Evolutionary conservation across 1,284 basidiomycete species (phyloP).

Genomic region (Ganoderma leucocontextum): DNA sequence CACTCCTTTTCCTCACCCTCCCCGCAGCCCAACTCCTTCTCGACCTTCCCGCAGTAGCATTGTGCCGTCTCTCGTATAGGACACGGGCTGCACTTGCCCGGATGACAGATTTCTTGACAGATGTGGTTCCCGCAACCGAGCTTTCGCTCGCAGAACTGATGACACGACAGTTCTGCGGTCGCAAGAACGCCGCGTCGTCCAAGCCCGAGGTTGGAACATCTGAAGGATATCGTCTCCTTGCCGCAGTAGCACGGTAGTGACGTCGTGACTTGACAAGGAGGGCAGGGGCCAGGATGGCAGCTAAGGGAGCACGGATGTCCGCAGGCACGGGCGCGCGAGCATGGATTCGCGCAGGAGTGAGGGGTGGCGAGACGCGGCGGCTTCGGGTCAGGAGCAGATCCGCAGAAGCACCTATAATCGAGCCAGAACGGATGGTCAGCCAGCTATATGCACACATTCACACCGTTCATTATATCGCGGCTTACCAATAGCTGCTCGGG

Average conservation of each 20-base stretch:
- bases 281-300: slow-evolving; percentile 84
- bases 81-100: slow-evolving; percentile 76
- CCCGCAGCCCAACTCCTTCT: slow-evolving; percentile 71
- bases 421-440: not conserved
- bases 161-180: slow-evolving; percentile 66
- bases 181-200: slow-evolving; percentile 39
- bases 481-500: slow-evolving; percentile 75
- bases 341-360: slow-evolving; percentile 86
- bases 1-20: slow-evolving; percentile 52
- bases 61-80: slow-evolving; percentile 56
- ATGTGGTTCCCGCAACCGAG: slow-evolving; percentile 76
- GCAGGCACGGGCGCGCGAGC: slow-evolving; percentile 71
- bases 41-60: slow-evolving; percentile 84
- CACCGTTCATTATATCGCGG: slow-evolving; percentile 13
- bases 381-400: slow-evolving; percentile 74
- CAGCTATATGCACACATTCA: not conserved
- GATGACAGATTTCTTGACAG: slow-evolving; percentile 74
- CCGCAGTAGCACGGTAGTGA: slow-evolving; percentile 74
- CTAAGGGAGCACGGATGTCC: slow-evolving; percentile 75
- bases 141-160: slow-evolving; percentile 63
- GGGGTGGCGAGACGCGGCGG: slow-evolving; percentile 77
- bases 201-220: slow-evolving; percentile 62
- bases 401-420: slow-evolving; percentile 81
- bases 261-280: slow-evolving; percentile 66
- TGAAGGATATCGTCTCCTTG: slow-evolving; percentile 65